A percentile compares a stretch with the other conserved stretches of the same genome.
Conservation (phyloP, 1,284 basidiomycete species). For the Melampsora abietis-canadensis region DNA sequence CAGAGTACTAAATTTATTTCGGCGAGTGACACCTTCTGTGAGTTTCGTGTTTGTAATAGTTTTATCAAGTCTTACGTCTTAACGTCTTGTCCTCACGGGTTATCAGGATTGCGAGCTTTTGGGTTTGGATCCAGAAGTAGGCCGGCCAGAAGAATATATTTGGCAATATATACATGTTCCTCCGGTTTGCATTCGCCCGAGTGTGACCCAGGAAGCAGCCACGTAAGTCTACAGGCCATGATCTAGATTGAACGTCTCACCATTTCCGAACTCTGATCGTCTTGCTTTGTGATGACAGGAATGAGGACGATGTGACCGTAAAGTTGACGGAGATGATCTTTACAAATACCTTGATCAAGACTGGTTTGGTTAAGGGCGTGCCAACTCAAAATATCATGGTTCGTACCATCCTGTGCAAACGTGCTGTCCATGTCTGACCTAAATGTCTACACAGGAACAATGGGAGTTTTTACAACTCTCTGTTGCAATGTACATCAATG, state of each 20-base stretch:
- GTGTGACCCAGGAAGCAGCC: slow-evolving; percentile 92
- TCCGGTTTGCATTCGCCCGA: slow-evolving; percentile 94
- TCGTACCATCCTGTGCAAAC: slow-evolving; percentile 46
- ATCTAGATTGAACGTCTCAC: slow-evolving; percentile 36
- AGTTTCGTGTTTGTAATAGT: slow-evolving; percentile 14
- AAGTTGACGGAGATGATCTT: slow-evolving; percentile 97
- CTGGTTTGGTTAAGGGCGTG: slow-evolving; percentile 79
- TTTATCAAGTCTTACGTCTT: not conserved
- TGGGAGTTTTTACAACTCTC: slow-evolving; percentile 96
- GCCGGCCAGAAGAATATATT: slow-evolving; percentile 93
- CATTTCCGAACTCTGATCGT: slow-evolving; percentile 1
- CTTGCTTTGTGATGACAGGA: slow-evolving; percentile 54
- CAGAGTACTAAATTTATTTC: slow-evolving; percentile 89
- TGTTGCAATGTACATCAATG: slow-evolving; percentile 98
- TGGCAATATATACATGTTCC: slow-evolving; percentile 99
- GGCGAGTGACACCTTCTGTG: slow-evolving; percentile 74
- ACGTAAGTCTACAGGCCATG: slow-evolving; percentile 50
- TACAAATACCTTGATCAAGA: slow-evolving; percentile 86
- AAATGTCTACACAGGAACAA: slow-evolving; percentile 65
- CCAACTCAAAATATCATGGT: slow-evolving; percentile 88
- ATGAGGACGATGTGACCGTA: slow-evolving; percentile 96
- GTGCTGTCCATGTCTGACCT: slow-evolving; percentile 3
- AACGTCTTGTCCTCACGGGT: not conserved
- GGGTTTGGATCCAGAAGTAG: slow-evolving; percentile 80
- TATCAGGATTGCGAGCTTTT: slow-evolving; percentile 86